Conservation (phyloP, 345 rosid genomes). For the Arabidopsis arenosa region DNA sequence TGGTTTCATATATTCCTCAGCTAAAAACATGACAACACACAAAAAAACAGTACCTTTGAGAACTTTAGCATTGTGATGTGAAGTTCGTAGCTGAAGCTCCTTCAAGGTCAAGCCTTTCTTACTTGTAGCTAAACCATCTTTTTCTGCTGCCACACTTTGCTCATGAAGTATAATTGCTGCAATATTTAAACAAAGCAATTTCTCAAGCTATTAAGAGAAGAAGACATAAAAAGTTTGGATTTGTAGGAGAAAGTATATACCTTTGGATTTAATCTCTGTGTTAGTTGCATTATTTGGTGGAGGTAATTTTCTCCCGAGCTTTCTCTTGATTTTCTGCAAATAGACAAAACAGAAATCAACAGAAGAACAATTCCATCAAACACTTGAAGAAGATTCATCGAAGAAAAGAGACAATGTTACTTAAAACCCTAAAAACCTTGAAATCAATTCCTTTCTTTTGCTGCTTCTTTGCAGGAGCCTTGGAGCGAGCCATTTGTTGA, state of each 20-base stretch:
- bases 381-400: neutral
- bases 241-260: constrained; percentile 46
- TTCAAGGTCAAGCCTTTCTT: constrained; percentile 86
- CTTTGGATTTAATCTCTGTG: constrained; percentile 88
- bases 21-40: neutral
- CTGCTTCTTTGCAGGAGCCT: constrained; percentile 78
- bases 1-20: neutral
- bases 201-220: neutral
- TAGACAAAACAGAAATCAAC: neutral
- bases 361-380: neutral
- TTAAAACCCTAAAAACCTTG: constrained; percentile 48
- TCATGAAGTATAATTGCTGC: constrained; percentile 90
- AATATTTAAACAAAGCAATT: constrained; percentile 1
- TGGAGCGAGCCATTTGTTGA: constrained; percentile 58
- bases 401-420: neutral
- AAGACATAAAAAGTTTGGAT: neutral
- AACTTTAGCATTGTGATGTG: constrained; percentile 82
- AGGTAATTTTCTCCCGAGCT: constrained; percentile 86
- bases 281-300: constrained; percentile 87
- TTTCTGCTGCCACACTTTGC: constrained; percentile 84
- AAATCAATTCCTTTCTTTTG: constrained; percentile 83
- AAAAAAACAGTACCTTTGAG: constrained; percentile 57
- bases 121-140: constrained; percentile 77
- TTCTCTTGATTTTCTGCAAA: constrained; percentile 84
- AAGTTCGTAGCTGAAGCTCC: constrained; percentile 81